Evolutionary conservation across 306 rosid species (phyloP), one percentile per base, ranked within the genome.

Genomic region (Vigna reflexopilosa): DNA sequence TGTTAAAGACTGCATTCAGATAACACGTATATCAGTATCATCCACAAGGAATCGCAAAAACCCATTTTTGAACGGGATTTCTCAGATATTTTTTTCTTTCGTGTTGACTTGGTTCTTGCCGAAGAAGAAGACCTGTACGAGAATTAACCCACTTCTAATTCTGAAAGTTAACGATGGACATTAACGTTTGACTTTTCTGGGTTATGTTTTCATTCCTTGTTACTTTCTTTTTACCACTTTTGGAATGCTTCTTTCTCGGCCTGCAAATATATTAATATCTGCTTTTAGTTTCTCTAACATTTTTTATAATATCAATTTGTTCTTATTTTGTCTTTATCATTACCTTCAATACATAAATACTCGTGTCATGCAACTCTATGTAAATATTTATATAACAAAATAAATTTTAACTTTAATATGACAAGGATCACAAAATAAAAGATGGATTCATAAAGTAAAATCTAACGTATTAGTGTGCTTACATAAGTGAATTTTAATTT

Each of bases 21-120:
- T 70, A 10, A 45, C 9, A 56, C 47, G 42, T 20, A 42, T 5
- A 49, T 73, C 10, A 5, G 73, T 64, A 58, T 51, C 50, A 80
- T 51, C 28, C 28, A 26, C 28, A 26, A 26, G 28, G 3, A 3
- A 26, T 26, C 3, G 17, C 78, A 13, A 59, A 32, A 62, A 2
- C 32, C 44, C 45, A 30, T 14, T 62, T 62, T 32, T 32, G 44
- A 10, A 62, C 13, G 44, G 24, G 45, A 62, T 62, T 32, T 15
- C 22, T 62, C 67, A 13, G 45, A 62, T 62, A 32, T 32, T 30
- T 32, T 62, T 62, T 15, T 62, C 68, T 28, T 61, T 2, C 2
- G 67, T 58, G 40, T 58, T 58, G 80, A 80, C 75, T 66, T 57
- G 65, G 58, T 67, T 42, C 10, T 26, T 44, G 49, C 14, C 3